Base-by-base conservation (phyloP, 345 rosid genomes). In the Moricandia arvensis region DNA sequence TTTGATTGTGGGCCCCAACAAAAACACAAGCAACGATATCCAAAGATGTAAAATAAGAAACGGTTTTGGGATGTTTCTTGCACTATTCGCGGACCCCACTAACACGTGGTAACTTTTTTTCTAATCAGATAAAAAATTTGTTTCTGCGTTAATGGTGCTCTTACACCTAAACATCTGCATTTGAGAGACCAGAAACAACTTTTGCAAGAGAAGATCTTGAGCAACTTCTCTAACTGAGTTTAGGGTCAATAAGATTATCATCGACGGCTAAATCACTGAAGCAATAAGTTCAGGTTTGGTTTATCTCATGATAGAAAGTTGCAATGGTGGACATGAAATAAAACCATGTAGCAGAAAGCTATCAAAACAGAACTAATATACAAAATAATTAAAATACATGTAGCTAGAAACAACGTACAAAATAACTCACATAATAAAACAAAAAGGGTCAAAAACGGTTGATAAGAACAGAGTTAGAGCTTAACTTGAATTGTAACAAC, bases 241-340 rank as follows among this genome's bases (percentile, higher is more conserved):
- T 88, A 9, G 91, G 81, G 59, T 92, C 96, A n/a, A 88, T 53
- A 9, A 92, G 83, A 71, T 82, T 92, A 71, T 92, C 97, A 79
- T 91, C 97, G 1, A 92, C 96, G 1, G 96, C 97, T 75, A 92
- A 75, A 75, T 85, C 93, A 85, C n/a, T 90, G 92, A 35, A 82
- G 87, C 64, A 33, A 33, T 33, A 33, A 33, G 7, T 33, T 33
- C 35, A 6, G 54, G 8, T 15, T 47, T 47, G 54, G 21, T 47
- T 15, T 47, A 15, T 47, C 54, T 15, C 17, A n/a, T 13, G 53
- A 45, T 21, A 21, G 24, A 2, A 21, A 2, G 24, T 0, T 43
- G 15, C 21, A 15, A 16, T 8, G 33, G 30, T 54, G 30, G n/a
- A 8, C 59, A 21, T 54, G 30, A 54, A 8, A 51, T 21, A 54